Evolutionary conservation across 352 stramenopile species (phyloP).

Genomic region (Pythium chondricola): DNA sequence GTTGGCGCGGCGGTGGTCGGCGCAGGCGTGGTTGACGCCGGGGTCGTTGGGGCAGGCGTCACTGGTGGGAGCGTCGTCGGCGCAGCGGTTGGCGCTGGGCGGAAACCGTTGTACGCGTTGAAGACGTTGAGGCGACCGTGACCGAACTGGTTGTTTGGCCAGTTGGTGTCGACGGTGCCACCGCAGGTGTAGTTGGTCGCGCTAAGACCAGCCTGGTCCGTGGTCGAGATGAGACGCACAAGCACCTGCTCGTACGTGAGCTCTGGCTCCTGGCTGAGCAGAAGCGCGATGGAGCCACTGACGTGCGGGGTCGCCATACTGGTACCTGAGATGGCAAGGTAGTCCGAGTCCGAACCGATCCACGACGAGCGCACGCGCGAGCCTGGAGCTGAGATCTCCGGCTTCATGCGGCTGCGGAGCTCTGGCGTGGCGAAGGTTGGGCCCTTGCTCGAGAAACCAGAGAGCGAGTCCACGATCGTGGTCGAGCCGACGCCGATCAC

Average conservation of each 20-base stretch:
- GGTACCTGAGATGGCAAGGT: slow-evolving; percentile 17
- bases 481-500: slow-evolving; percentile 19
- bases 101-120: not conserved
- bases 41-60: not conserved
- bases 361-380: slow-evolving; percentile 7
- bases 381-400: slow-evolving; percentile 16
- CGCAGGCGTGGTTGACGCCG: no score
- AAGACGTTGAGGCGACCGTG: slow-evolving; percentile 20
- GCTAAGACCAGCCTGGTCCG: not conserved
- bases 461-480: slow-evolving; percentile 5
- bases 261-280: slow-evolving; percentile 15
- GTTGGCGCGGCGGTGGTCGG: not conserved
- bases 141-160: slow-evolving; percentile 24
- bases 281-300: slow-evolving; percentile 17
- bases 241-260: slow-evolving; percentile 10
- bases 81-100: not conserved
- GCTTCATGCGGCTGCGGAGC: slow-evolving; percentile 19
- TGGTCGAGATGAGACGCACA: not conserved
- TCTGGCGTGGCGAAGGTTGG: slow-evolving; percentile 1
- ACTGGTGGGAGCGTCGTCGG: not conserved
- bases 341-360: slow-evolving; percentile 8
- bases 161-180: slow-evolving; percentile 7
- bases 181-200: slow-evolving; percentile 14
- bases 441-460: slow-evolving; percentile 11
- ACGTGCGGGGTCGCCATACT: slow-evolving; percentile 26